A percentile compares a stretch with the other conserved stretches of the same genome.
Conservation (phyloP, 2,329 filamentous ascomycete genomes). For the Claviceps spartinae region DNA sequence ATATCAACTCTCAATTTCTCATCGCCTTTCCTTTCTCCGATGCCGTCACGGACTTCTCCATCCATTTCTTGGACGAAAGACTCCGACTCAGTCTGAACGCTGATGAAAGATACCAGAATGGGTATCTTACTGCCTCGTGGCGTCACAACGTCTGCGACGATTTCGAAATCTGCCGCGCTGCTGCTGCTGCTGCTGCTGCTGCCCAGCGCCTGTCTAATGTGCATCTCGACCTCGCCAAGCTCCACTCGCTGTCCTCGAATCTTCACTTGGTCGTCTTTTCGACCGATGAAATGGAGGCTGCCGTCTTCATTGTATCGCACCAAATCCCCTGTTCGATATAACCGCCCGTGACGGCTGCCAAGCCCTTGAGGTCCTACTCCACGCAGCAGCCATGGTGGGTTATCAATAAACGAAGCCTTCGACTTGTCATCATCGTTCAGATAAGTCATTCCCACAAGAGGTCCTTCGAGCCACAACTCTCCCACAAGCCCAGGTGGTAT, state of each 20-base stretch:
- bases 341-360: neutral
- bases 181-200: neutral
- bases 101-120: neutral
- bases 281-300: slow-evolving; percentile 12
- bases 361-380: slow-evolving; percentile 1
- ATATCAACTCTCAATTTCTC: neutral
- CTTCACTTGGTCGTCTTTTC: slow-evolving; percentile 14
- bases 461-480: slow-evolving; percentile 2
- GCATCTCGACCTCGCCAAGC: slow-evolving; percentile 9
- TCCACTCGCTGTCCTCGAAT: slow-evolving; percentile 16
- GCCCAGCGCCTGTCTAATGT: neutral
- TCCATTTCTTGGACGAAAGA: neutral
- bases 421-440: neutral
- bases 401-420: neutral
- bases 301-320: slow-evolving; percentile 9
- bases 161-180: neutral
- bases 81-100: neutral
- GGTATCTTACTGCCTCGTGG: neutral
- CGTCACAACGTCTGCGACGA: neutral
- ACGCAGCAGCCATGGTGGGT: neutral
- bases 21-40: neutral
- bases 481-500: neutral
- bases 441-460: neutral
- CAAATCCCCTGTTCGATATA: slow-evolving; percentile 13
- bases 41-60: neutral